Evolutionary conservation across 495 filamentous ascomycete genomes (phyloP).

Genomic region (Cercophora scortea): DNA sequence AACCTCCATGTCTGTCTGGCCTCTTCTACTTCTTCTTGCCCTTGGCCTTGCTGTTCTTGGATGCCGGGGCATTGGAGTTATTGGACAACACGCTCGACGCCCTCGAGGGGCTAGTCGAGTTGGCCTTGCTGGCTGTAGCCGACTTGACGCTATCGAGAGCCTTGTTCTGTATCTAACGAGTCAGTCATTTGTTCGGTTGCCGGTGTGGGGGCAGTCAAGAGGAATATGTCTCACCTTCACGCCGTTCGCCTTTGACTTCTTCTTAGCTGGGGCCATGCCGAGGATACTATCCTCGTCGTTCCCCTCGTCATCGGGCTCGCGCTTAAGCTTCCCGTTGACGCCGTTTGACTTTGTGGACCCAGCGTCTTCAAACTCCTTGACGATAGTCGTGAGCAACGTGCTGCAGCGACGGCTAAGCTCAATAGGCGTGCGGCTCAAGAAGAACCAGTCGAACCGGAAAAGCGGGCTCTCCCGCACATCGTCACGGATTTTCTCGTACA

Average conservation of each 20-base stretch:
- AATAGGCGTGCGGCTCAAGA: conserved; percentile 84
- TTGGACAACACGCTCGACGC: conserved; percentile 46
- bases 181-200: conserved; percentile 10
- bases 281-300: conserved; percentile 75
- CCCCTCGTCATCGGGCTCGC: conserved; percentile 66
- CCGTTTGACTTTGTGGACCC: conserved; percentile 51
- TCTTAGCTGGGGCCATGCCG: conserved; percentile 73
- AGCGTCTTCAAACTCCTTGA: conserved; percentile 78
- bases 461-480: conserved; percentile 90
- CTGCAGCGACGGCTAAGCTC: conserved; percentile 90
- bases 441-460: conserved; percentile 99
- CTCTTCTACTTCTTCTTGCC: conserved; percentile 46
- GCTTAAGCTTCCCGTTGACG: conserved; percentile 61
- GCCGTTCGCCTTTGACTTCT: conserved; percentile 75
- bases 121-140: conserved; percentile 42
- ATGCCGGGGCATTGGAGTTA: conserved; percentile 32
- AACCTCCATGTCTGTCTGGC: background rate
- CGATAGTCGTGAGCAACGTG: conserved; percentile 87
- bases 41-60: conserved; percentile 38
- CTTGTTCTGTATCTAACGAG: conserved; percentile 44
- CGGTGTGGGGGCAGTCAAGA: background rate
- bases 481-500: conserved; percentile 81
- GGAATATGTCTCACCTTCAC: conserved; percentile 47
- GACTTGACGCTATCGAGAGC: conserved; percentile 55
- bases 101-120: conserved; percentile 47